Conservation (phyloP, 768 basidiomycete species). For the Gloeostereum incarnatum region DNA sequence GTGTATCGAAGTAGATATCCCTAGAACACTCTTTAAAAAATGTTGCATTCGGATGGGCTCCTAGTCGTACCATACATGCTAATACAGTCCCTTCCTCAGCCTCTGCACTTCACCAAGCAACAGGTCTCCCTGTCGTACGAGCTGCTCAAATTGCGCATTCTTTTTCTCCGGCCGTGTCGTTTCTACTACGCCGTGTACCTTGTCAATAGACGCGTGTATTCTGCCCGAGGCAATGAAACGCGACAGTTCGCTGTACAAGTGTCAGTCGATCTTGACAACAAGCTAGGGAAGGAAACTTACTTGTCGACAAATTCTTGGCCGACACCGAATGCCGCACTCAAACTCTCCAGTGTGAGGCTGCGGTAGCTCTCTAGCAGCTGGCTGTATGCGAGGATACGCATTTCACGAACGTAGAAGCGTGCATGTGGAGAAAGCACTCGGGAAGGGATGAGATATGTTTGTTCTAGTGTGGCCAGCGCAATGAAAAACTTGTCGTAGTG, state of each 20-base stretch:
- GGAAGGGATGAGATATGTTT: constrained; percentile 79
- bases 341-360: constrained; percentile 80
- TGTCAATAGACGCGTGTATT: constrained; percentile 85
- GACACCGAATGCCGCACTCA: constrained; percentile 85
- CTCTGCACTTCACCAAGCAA: constrained; percentile 82
- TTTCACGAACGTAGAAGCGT: constrained; percentile 87
- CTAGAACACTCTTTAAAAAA: too few relatives aligned
- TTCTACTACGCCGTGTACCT: constrained; percentile 90
- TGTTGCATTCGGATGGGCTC: too few relatives aligned
- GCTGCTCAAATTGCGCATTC: constrained; percentile 84
- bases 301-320: constrained; percentile 79
- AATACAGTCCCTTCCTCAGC: constrained; percentile 80
- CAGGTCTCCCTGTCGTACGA: constrained; percentile 90
- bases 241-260: constrained; percentile 63
- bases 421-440: constrained; percentile 81
- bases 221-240: constrained; percentile 86
- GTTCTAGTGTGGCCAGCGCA: constrained; percentile 81
- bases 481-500: constrained; percentile 94
- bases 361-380: constrained; percentile 91
- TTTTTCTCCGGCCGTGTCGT: constrained; percentile 66
- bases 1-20: too few relatives aligned
- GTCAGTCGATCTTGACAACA: background rate
- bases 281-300: constrained; percentile 33
- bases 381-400: constrained; percentile 89
- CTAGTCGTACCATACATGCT: too few relatives aligned